Conservation (phyloP, 148 eudicot genomes). For the Spergularia marina region DNA sequence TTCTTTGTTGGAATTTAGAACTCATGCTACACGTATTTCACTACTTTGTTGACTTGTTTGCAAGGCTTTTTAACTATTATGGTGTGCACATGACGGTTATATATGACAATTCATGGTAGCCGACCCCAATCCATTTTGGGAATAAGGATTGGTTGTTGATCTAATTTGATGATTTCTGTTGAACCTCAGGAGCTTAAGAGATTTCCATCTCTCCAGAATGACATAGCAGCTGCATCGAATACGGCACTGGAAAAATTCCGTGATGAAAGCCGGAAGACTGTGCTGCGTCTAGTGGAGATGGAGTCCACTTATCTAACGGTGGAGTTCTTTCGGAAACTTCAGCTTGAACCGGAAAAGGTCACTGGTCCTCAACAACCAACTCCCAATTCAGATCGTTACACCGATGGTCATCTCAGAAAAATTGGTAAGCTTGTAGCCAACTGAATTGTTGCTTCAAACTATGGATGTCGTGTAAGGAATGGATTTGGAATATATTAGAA, state of each 20-base stretch:
- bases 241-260: slow-evolving; percentile 84
- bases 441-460: background rate
- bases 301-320: slow-evolving; percentile 94
- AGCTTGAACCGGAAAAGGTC: slow-evolving; percentile 71
- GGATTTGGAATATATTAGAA: background rate
- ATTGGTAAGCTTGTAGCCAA: slow-evolving; percentile 48
- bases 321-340: slow-evolving; percentile 90
- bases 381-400: slow-evolving; percentile 67
- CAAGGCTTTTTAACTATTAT: no score
- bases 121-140: no score
- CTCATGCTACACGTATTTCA: no score
- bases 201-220: slow-evolving; percentile 90
- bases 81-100: no score
- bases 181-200: slow-evolving; percentile 76
- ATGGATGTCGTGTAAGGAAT: background rate
- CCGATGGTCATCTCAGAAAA: slow-evolving; percentile 78
- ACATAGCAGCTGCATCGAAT: slow-evolving; percentile 88
- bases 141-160: background rate
- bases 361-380: slow-evolving; percentile 28
- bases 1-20: no score
- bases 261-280: slow-evolving; percentile 89
- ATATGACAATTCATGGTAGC: no score
- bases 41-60: no score
- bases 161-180: slow-evolving; percentile 14
- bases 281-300: slow-evolving; percentile 89